These are phyloP conservation scores for Lepidium africanum DNA, from an alignment of 345 rosid genomes.

Conservation along the genomic window DNA sequence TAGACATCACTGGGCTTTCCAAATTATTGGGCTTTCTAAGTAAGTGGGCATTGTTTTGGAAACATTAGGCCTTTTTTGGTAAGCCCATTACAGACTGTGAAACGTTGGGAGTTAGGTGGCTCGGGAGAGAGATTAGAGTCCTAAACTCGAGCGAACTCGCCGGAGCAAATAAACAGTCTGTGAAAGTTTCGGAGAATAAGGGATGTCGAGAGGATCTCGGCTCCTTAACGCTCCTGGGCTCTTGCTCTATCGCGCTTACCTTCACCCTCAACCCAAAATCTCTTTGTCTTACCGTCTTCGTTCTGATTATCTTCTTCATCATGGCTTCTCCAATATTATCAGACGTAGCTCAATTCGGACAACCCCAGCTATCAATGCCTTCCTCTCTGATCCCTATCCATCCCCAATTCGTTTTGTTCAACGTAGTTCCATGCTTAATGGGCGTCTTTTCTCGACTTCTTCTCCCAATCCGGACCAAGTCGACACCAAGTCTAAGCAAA, in stretches of 20 bases:
- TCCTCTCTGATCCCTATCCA: constrained; percentile 28
- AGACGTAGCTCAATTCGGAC: constrained; percentile 18
- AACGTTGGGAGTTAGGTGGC: neutral
- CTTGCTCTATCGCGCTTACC: constrained; percentile 1
- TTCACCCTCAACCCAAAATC: neutral
- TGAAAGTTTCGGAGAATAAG: constrained; percentile 7
- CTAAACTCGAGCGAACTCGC: neutral
- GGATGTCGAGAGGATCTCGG: constrained; percentile 28
- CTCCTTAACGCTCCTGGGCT: constrained; percentile 20
- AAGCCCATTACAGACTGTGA: neutral
- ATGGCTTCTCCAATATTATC: constrained; percentile 21
- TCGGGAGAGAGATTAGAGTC: neutral
- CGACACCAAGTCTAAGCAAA: constrained; percentile 14
- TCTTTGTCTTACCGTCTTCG: constrained; percentile 8
- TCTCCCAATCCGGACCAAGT: constrained; percentile 28
- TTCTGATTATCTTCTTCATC: constrained; percentile 18
- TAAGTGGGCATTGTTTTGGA: no score
- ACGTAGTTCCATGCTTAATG: constrained; percentile 32
- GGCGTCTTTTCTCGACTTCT: constrained; percentile 45
- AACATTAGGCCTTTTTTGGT: neutral
- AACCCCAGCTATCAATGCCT: constrained; percentile 22
- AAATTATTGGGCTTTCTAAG: neutral
- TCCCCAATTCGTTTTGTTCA: constrained; percentile 24
- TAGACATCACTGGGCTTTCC: neutral
- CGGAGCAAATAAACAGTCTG: constrained; percentile 9